These are phyloP conservation scores for Helianthus annuus DNA, from an alignment of 129 eudicot species.

Conservation along the genomic window HanXRQr2.0-SUNRISE NC_035436.2:207445859-207446358, in stretches of 20 bases:
- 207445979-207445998: not conserved
- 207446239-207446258: constrained; percentile 86
- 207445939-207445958: not conserved
- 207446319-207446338: constrained; percentile 63
- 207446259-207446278: constrained; percentile 87
- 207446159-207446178: constrained; percentile 5
- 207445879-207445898: no score
- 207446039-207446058: constrained; percentile 5
- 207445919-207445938: no score
- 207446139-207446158: constrained; percentile 9
- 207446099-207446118: constrained; percentile 23
- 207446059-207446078: constrained; percentile 13
- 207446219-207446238: constrained; percentile 96
- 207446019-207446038: constrained; percentile 3
- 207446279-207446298: constrained; percentile 79
- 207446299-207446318: constrained; percentile 85
- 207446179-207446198: not conserved
- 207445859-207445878: no score
- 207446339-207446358: constrained; percentile 88
- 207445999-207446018: not conserved
- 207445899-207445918: no score
- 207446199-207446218: constrained; percentile 35
- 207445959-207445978: not conserved
- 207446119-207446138: constrained; percentile 15
- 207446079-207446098: constrained; percentile 24